phyloP scores from a whole-genome alignment of 2,329 filamentous ascomycete genomes.

The Penicillium occitanis region DNA sequence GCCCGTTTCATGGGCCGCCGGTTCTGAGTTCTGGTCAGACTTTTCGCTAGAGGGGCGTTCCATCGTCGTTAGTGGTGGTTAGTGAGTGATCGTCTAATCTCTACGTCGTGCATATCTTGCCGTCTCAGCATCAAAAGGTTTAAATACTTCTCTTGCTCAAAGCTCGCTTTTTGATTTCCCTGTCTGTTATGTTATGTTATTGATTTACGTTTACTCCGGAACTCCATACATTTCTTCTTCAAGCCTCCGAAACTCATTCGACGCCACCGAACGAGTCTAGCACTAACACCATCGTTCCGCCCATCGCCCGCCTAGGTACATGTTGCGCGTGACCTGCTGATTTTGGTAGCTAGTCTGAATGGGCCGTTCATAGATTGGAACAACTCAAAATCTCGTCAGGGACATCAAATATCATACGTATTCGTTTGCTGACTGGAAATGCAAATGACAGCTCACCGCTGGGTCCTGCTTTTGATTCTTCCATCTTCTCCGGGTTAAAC shows the following conservation, averaged over 20 bases:
- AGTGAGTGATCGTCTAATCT: background rate
- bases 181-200: background rate
- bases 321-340: constrained; percentile 21
- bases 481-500: constrained; percentile 15
- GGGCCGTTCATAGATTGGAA: constrained; percentile 6
- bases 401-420: background rate
- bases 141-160: constrained; percentile 4
- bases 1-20: background rate
- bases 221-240: background rate
- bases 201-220: background rate
- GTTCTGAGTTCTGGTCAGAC: background rate
- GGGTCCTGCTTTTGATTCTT: constrained; percentile 1
- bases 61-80: background rate
- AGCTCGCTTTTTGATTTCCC: background rate
- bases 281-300: constrained; percentile 19
- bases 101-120: constrained; percentile 1
- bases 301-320: constrained; percentile 3
- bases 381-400: background rate
- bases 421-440: constrained; percentile 7
- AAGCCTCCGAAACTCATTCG: constrained; percentile 4
- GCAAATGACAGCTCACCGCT: constrained; percentile 19
- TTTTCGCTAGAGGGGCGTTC: background rate
- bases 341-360: constrained; percentile 11
- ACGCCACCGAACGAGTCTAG: constrained; percentile 12
- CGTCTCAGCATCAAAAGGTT: background rate